Base-by-base conservation (phyloP, 495 filamentous ascomycete species). In the Penicillium egyptiacum region DNA sequence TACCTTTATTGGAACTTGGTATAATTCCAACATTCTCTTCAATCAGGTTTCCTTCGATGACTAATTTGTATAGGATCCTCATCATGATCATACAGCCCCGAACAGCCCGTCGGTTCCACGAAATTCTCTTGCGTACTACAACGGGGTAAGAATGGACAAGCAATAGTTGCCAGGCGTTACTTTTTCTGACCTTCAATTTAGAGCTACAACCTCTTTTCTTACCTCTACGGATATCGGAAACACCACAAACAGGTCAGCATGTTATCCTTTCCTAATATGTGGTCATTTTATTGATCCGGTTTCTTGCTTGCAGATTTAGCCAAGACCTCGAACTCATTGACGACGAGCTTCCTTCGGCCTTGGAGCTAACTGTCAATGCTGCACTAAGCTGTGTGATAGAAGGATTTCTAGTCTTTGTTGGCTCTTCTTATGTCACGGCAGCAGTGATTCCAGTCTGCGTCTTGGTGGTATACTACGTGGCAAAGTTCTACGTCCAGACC, bases 311-410 rank as follows among this genome's bases (percentile, higher is more conserved):
- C 20, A 66, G 63, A 53, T 65, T 67, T 66, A 50, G 53, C 35
- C 28, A 79, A 61, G 59, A 70, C 12, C 67, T 84, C 4, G 77
- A 83, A 50, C 69, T 75, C 43, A 71, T 79, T 25, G 85, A 85
- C 50, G 73, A 81, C 0, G 72, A 79, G 20, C 83, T 67, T 10
- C 59, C 62, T 3, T 16, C 41, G 3, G 41, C 59, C 8, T 57
- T 67, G 5, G 65, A 65, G 16, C 23, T 57, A 5, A 59, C 62
- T 8, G 28, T 62, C 5, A 53, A 62, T 43, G 35, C 45, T 11
- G 49, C 37, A 5, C 52, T 67, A 4, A 30, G 51, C 23, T 62
- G 59, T 26, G 22, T 62, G 11, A 20, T 58, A 5, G 65, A 67
- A 43, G 59, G 50, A 0, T 60, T 62, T 8, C 40, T 65, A 1